Evolutionary conservation across 305 asterid species (phyloP).

Genomic region (Fraxinus ornus): DNA sequence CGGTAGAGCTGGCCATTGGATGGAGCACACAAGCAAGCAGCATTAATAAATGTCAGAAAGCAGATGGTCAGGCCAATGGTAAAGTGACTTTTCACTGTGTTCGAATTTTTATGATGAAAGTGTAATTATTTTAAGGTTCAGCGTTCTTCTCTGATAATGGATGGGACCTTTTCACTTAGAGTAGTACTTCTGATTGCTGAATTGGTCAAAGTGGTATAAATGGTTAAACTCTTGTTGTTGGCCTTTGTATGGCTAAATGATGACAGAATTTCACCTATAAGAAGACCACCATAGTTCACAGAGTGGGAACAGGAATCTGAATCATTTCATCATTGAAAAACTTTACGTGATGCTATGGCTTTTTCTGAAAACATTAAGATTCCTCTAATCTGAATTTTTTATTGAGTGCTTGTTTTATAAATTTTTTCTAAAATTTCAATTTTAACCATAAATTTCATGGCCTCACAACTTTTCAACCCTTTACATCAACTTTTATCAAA

Average conservation of each 20-base stretch:
- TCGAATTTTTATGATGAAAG: slow-evolving; percentile 13
- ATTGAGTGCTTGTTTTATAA: not conserved
- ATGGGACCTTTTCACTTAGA: not conserved
- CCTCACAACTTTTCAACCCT: not conserved
- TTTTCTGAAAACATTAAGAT: not conserved
- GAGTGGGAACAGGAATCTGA: slow-evolving; percentile 3
- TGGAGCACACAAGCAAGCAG: slow-evolving; percentile 38
- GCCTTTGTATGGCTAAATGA: slow-evolving; percentile 4
- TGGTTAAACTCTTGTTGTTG: slow-evolving; percentile 12
- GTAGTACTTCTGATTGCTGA: not conserved
- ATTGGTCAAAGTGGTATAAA: slow-evolving; percentile 4
- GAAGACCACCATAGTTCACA: not conserved
- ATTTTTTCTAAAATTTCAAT: not conserved
- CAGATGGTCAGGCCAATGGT: slow-evolving; percentile 54
- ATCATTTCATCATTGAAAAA: not conserved
- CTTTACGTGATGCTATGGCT: not conserved
- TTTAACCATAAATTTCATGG: not conserved
- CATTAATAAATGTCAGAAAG: slow-evolving; percentile 32
- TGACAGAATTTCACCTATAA: not conserved
- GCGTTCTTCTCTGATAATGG: not conserved
- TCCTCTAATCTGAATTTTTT: not conserved
- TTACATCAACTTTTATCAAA: not conserved
- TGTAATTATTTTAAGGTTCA: slow-evolving; percentile 8
- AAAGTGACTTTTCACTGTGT: slow-evolving; percentile 28
- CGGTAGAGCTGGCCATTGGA: slow-evolving; percentile 58